Conservation (phyloP, 106 monocot genomes). For the Platanthera zijinensis region DNA sequence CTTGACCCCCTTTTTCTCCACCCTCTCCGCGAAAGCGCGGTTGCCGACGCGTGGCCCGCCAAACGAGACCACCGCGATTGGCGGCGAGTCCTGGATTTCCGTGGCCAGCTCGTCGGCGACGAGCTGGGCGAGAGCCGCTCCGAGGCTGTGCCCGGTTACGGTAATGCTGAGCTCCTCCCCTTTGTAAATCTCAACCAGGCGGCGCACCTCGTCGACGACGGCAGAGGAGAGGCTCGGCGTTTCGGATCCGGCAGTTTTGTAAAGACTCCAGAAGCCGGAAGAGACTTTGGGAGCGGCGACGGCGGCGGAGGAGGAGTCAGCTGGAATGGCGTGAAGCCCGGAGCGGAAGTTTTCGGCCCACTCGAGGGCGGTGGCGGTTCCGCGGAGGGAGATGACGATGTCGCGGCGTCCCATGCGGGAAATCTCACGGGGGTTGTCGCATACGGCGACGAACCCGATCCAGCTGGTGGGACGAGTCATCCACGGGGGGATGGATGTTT, state of each 20-base stretch:
- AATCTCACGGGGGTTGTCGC: conserved; percentile 46
- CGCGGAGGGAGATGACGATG: conserved; percentile 55
- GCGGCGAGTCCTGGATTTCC: conserved; percentile 14
- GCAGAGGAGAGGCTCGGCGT: conserved; percentile 39
- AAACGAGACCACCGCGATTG: conserved; percentile 54
- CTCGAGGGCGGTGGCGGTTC: conserved; percentile 58
- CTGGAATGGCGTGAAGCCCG: conserved; percentile 19
- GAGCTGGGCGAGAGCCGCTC: conserved; percentile 55
- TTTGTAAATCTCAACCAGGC: conserved; percentile 33
- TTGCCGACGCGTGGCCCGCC: conserved; percentile 52
- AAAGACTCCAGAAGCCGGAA: conserved; percentile 66
- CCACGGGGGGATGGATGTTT: conserved; percentile 20
- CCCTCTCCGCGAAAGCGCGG: conserved; percentile 27
- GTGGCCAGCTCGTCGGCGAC: conserved; percentile 34
- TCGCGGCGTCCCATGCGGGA: conserved; percentile 60
- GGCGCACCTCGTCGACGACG: conserved; percentile 23
- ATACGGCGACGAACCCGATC: conserved; percentile 71
- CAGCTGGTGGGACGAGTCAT: conserved; percentile 41
- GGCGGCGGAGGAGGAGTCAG: background rate
- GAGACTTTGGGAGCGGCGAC: conserved; percentile 26
- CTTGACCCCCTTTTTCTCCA: conserved; percentile 20
- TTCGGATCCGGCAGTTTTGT: conserved; percentile 29
- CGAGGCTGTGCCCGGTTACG: conserved; percentile 73
- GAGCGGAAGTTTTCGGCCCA: conserved; percentile 67
- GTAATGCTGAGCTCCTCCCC: conserved; percentile 70